Conservation (phyloP, 2,329 filamentous ascomycete species). For the Xylaria sp. region DNA sequence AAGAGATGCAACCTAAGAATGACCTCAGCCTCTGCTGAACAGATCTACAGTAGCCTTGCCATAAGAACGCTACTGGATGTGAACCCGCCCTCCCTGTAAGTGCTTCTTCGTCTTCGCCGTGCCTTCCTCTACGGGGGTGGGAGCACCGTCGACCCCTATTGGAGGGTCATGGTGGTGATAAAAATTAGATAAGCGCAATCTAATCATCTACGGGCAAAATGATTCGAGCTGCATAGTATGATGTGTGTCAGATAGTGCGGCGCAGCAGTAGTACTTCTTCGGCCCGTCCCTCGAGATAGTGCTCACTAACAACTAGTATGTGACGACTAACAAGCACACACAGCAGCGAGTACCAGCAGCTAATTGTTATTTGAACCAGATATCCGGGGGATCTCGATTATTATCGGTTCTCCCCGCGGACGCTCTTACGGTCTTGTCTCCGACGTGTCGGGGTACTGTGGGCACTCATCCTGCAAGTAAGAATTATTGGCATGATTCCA, state of each 20-base stretch:
- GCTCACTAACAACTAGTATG: conserved; percentile 5
- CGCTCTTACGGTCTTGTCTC: background rate
- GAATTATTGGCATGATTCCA: background rate
- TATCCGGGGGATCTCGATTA: background rate
- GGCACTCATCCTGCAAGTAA: background rate
- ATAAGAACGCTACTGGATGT: conserved; percentile 1
- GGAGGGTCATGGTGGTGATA: background rate
- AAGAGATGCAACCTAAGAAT: conserved; percentile 19
- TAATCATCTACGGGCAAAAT: background rate
- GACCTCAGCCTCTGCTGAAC: conserved; percentile 27
- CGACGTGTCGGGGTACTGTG: background rate
- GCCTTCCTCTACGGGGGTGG: background rate
- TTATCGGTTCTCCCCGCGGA: background rate
- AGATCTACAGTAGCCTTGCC: conserved; percentile 8
- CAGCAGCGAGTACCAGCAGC: background rate
- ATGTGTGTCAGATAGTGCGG: background rate
- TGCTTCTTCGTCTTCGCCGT: background rate
- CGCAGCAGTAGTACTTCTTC: background rate
- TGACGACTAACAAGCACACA: background rate
- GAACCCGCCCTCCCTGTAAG: background rate
- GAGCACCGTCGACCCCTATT: background rate
- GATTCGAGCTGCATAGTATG: background rate
- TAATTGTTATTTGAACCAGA: background rate
- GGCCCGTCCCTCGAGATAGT: conserved; percentile 18
- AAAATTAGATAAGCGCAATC: background rate